Evolutionary conservation across 768 basidiomycete species (phyloP), one percentile per base, ranked within the genome.

Genomic region (Calocybe gangraenosa): DNA sequence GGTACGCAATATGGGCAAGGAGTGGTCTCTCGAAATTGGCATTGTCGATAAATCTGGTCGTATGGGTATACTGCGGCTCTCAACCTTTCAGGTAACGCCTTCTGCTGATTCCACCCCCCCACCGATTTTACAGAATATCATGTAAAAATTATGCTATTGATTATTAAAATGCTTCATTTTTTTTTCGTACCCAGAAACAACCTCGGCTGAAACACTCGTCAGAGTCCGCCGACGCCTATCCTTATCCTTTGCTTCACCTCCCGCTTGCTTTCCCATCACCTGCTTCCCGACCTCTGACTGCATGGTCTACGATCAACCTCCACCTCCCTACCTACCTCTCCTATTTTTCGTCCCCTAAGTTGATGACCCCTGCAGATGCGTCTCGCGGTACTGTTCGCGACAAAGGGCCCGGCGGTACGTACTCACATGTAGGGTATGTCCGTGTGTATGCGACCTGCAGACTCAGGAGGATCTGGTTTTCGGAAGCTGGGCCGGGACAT

Each of bases 41-140:
- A 54, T 91, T 21, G 77, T 81, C 43, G 88, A 91, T 66, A 73
- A 72, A 44, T 60, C 63, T 10, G 79, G 81, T 11, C 70, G 75
- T 47, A 67, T 67, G 50, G 87, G 88, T 2, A 61, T 76, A 40
- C 59, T 88, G 28, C 71, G 87, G 25, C 75, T 81, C 52, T 87
- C 87, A 18, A 90, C 89, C 5, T 91, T 91, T 52, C 88, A 90
- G 84, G 88, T 91, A 52, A n/a, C n/a, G n/a, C n/a, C n/a, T n/a
- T n/a, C n/a, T n/a, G n/a, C 58, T 31, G 56, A 57, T 49, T 52
- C 46, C 28, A 33, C 7, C 40, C 37, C 36, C 23, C 14, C 50
- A 22, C 46, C 28, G 39, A 17, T 32, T 30, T 40, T 37, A 43
- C n/a, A n/a, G n/a, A n/a, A n/a, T n/a, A n/a, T n/a, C n/a, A n/a